A percentile compares a stretch with the other conserved stretches of the same genome.
phyloP scores from a whole-genome alignment of 139 green algal genomes.

The Dunaliella primolecta region DNA sequence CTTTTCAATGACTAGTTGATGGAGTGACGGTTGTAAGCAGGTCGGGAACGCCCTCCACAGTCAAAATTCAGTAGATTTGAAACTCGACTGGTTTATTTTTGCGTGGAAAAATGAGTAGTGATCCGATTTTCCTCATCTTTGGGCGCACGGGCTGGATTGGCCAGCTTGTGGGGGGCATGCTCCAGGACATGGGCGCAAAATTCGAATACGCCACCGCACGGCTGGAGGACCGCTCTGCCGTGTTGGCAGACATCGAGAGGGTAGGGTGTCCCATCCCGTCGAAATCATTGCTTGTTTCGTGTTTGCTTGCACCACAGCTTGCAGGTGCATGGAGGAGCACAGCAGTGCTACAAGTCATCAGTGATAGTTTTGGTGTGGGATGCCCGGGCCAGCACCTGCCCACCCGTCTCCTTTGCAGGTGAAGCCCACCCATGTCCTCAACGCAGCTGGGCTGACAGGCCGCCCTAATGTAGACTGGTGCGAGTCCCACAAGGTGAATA shows the following conservation, averaged over 20 bases:
- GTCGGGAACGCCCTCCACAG: no score
- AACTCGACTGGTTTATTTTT: no score
- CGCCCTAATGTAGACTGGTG: conserved; percentile 98
- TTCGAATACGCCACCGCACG: conserved; percentile 81
- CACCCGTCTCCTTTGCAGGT: conserved; percentile 45
- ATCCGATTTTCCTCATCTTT: conserved; percentile 80
- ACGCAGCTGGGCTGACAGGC: conserved; percentile 91
- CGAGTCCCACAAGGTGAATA: conserved; percentile 86
- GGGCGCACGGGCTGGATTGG: conserved; percentile 87
- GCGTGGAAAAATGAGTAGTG: neutral
- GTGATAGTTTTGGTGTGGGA: no score
- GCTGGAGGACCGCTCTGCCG: conserved; percentile 79
- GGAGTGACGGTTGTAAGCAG: no score
- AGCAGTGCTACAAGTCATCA: no score
- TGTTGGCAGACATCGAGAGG: conserved; percentile 86
- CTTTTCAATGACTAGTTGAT: no score
- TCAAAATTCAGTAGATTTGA: no score
- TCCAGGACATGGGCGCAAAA: conserved; percentile 74
- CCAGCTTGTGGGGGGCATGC: conserved; percentile 72
- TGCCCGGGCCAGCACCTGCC: no score
- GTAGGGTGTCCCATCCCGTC: conserved; percentile 44
- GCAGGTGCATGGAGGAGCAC: no score
- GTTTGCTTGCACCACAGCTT: no score
- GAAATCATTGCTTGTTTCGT: no score
- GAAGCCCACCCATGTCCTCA: conserved; percentile 94